Base-by-base conservation (phyloP, 371 early-diverging fungal genomes). In the Blakeslea trispora region DNA sequence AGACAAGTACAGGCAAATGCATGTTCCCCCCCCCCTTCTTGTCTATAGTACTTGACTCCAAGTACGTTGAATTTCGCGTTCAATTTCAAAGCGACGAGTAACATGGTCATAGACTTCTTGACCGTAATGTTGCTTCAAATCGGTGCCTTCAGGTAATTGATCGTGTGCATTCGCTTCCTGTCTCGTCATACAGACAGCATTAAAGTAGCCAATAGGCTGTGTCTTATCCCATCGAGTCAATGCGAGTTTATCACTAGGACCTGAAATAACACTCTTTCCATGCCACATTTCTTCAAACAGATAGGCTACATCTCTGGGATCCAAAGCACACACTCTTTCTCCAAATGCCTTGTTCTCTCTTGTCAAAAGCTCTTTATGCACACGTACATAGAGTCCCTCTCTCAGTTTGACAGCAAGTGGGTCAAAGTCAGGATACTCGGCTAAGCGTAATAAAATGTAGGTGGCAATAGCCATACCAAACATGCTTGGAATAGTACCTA, bases 401-500 rank as follows among this genome's bases (percentile, higher is more conserved):
- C 95, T 87, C 35, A 81, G 74, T 56, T 96, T 95, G 69, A 91
- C 81, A 1, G 90, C 79, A 37, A 96, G 67, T 1, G 96, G 95
- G 32, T 91, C 88, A 51, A 70, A 80, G 9, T 85, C 82, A 15
- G 83, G 81, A 67, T 85, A 91, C 1, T 83, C 81, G 3, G 92
- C 89, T n/a, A 97, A 69, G 52, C 82, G 80, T 18, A 91, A 84
- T 24, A 93, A 75, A 13, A 93, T 89, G 60, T 89, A 87, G 1
- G 92, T 88, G 3, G 94, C 96, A 75, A 97, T 88, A 11, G 93
- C 77, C 78, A 89, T 90, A 17, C 96, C 97, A 76, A 96, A 97
- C 71, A 96, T 87, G 15, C 95, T 94, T 0, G 97, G 96, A 34
- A 97, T 72, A 0, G 97, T 93, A 24, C 84, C 95, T 19, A 97